Evolutionary conservation across 108 stramenopile species (phyloP), one percentile per base, ranked within the genome.

Genomic region (Ochromonas danica): DNA sequence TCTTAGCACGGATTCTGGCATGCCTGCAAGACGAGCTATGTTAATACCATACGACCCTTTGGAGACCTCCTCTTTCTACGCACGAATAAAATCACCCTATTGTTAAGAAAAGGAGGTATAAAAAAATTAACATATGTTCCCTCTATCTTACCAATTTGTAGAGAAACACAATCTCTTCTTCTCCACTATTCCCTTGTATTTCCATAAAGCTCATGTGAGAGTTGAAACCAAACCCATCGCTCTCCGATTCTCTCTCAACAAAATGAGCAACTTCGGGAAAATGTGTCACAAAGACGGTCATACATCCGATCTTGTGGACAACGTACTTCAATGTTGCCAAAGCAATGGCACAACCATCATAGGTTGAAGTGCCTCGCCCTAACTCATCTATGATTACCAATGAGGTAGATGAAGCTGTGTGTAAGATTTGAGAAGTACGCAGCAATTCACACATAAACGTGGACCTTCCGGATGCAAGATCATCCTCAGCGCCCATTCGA

Each of bases 401-500:
- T n/a, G 81, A 81, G 36, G 71, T 67, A 10, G 35, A 71, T 2
- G 81, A 80, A 0, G 81, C 81, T 36, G 71, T 70, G 40, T 71
- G 79, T 70, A 81, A 31, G 39, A 80, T 80, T 70, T 62, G 62
- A 71, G 36, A 42, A 22, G 81, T 80, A 41, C 79, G 79, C 81
- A 79, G 71, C 81, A 79, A 63, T 40, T 67, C 78, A 38, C 39
- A 27, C 81, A 83, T 78, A 78, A 83, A 83, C 30, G 82, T 83
- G 31, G 81, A 81, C 62, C 82, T 40, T 75, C 79, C 83, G 36
- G 77, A 60, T 31, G 80, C 80, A 0, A 84, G 57, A 77, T 84
- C 83, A 38, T 84, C 83, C 30, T 81, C 81, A 0, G 81, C 74
- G 10, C 83, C 83, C 83, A 84, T 84, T 42, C 83, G 65, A 38